Evolutionary conservation across 192 early-diverging fungal genomes (phyloP), one percentile per base, ranked within the genome.

Genomic region (Obelidium mucronatum): DNA sequence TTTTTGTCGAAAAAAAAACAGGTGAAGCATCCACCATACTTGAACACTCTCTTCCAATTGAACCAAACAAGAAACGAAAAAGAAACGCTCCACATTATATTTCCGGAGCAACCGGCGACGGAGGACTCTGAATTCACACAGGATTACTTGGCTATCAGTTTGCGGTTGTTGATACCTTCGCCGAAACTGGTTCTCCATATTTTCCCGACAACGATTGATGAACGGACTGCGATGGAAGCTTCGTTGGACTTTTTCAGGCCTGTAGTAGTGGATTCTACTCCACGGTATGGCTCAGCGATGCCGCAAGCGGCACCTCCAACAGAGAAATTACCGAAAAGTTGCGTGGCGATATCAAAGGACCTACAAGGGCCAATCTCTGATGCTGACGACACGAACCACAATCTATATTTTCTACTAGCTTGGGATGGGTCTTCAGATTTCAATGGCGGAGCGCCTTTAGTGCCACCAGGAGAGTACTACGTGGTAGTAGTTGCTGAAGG

Each of bases 381-480:
- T 28, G 22, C 26, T 8, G 70, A 73, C 30, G 60, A 60, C 36
- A 2, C 24, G 22, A 1, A 24, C n/a, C 24, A 28, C 19, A 40
- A 26, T 22, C 24, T 60, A 8, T 73, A 73, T 36, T 37, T 30
- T 2, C 6, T 53, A 15, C 8, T 61, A 26, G 24, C 55, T 22
- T 73, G 70, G 70, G 70, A 73, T 26, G 70, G 56, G 2, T 61
- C 70, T 2, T 5, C 17, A 5, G 24, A 60, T 24, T 73, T 73
- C 34, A 59, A 40, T 26, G 70, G 70, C 26, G n/a, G 35, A 36
- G 19, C 63, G 5, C 39, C 39, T 3, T 61, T 70, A n/a, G 70
- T 73, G 8, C 33, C 55, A 37, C 19, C 52, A 15, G 70, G 70
- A 40, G 19, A 33, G n/a, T 61, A 60, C 56, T 56, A 22, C 26